Percentiles rank a stretch among this genome's conserved stretches.
These are phyloP conservation scores for Coemansia sp. DNA, from an alignment of 192 early-diverging fungal genomes.

Conservation along the genomic window DNA sequence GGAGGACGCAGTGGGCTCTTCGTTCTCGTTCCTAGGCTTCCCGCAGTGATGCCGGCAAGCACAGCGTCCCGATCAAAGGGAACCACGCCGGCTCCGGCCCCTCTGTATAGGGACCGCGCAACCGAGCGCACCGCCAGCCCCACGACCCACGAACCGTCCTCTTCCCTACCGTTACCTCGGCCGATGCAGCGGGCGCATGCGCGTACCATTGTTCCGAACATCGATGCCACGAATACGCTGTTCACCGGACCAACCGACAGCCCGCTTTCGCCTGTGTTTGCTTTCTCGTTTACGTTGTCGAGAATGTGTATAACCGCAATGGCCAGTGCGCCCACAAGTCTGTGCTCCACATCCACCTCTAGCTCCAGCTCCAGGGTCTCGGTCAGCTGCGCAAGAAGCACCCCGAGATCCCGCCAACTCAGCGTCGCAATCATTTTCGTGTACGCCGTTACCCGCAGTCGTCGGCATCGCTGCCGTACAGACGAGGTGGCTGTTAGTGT, in stretches of 20 bases:
- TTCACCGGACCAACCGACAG: conserved; percentile 9
- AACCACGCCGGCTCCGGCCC: not conserved
- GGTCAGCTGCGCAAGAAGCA: conserved; percentile 26
- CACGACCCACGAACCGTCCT: not conserved
- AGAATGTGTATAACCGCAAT: conserved; percentile 30
- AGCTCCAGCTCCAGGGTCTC: not conserved
- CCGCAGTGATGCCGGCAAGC: conserved; percentile 16
- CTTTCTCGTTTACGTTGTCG: too few relatives aligned
- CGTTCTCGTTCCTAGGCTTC: too few relatives aligned
- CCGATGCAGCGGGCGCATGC: not conserved
- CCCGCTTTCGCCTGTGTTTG: not conserved
- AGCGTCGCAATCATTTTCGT: conserved; percentile 10
- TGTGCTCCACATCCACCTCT: not conserved
- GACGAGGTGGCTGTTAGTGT: too few relatives aligned
- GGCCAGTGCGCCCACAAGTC: conserved; percentile 19
- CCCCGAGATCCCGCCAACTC: conserved; percentile 36
- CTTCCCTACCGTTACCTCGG: too few relatives aligned
- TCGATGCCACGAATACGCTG: conserved; percentile 16
- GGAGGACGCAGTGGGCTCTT: too few relatives aligned
- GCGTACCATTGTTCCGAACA: conserved; percentile 15
- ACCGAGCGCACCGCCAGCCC: conserved; percentile 5
- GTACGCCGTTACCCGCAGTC: conserved; percentile 17
- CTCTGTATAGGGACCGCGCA: not conserved
- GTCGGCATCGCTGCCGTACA: too few relatives aligned
- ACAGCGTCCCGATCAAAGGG: conserved; percentile 25